Evolutionary conservation across 2,329 filamentous ascomycete genomes (phyloP).

Genomic region (Sporothrix brasiliensis): DNA sequence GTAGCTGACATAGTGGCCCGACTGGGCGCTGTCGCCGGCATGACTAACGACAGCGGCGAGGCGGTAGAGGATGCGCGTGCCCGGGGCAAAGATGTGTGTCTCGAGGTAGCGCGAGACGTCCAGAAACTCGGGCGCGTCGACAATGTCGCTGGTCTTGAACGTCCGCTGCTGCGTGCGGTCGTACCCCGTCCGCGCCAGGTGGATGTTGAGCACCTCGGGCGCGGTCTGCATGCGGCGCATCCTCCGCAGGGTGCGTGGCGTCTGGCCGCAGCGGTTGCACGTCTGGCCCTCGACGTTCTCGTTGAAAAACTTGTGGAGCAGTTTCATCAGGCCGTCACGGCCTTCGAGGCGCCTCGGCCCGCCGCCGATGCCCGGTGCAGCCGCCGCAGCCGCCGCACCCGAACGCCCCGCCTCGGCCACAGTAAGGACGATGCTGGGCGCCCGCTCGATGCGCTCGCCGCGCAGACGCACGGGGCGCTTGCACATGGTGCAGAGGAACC

Average conservation of each 20-base stretch:
- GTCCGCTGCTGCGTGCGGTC: accelerated
- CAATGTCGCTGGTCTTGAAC: conserved; percentile 12
- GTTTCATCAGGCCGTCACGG: not conserved
- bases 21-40: not conserved
- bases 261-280: conserved; percentile 29
- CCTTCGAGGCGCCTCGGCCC: not conserved
- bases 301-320: conserved; percentile 18
- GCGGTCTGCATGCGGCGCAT: conserved; percentile 30
- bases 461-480: conserved; percentile 28
- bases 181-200: conserved; percentile 20
- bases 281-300: not conserved
- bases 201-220: conserved; percentile 33
- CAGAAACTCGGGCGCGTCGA: conserved; percentile 32
- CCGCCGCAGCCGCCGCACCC: not conserved
- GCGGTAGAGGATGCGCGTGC: conserved; percentile 32
- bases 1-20: conserved; percentile 34
- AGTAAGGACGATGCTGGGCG: not conserved
- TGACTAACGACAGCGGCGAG: conserved; percentile 34
- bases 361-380: not conserved
- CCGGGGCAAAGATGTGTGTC: conserved; percentile 29
- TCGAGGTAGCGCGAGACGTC: conserved; percentile 35
- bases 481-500: conserved; percentile 27
- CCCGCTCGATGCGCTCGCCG: not conserved
- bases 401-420: not conserved
- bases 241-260: not conserved